Conservation (phyloP, 306 rosid genomes). For the Aeschynomene evenia region DNA sequence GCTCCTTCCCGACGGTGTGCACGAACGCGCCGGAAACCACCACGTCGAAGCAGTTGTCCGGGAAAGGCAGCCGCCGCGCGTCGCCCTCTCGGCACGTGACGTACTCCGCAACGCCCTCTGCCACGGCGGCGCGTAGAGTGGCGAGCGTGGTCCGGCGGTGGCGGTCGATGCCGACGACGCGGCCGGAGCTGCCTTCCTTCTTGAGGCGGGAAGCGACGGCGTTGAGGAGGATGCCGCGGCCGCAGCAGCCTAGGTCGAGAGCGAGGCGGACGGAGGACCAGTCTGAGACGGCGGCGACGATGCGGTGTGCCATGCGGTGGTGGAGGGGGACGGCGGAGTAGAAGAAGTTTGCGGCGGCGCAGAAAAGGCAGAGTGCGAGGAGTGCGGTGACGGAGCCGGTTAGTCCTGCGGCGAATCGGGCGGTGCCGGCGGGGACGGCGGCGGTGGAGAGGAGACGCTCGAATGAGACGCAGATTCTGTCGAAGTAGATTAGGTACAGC, state of each 20-base stretch:
- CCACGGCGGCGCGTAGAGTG: constrained; percentile 66
- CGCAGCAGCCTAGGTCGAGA: constrained; percentile 97
- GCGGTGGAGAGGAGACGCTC: constrained; percentile 49
- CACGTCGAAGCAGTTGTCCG: constrained; percentile 88
- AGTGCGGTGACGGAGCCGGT: constrained; percentile 80
- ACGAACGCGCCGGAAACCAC: constrained; percentile 93
- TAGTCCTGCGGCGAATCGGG: constrained; percentile 86
- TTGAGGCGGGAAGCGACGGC: constrained; percentile 92
- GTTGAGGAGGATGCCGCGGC: constrained; percentile 89
- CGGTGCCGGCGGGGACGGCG: constrained; percentile 46
- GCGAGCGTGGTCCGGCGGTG: constrained; percentile 54
- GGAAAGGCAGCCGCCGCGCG: constrained; percentile 78
- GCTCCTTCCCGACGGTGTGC: constrained; percentile 89
- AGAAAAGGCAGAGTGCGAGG: constrained; percentile 80
- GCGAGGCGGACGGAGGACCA: constrained; percentile 97
- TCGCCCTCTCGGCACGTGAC: constrained; percentile 96
- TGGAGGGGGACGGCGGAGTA: constrained; percentile 93
- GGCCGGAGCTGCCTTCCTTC: constrained; percentile 87
- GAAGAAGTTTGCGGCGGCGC: constrained; percentile 86
- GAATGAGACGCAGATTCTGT: constrained; percentile 54
- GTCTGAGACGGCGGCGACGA: constrained; percentile 74
- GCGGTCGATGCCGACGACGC: constrained; percentile 87
- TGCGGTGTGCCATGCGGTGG: constrained; percentile 86
- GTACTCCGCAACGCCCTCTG: constrained; percentile 92
- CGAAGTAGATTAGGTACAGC: constrained; percentile 65